phyloP scores from a whole-genome alignment of 1,139 yeast genomes.

The Kodamaea alishanica region DNA sequence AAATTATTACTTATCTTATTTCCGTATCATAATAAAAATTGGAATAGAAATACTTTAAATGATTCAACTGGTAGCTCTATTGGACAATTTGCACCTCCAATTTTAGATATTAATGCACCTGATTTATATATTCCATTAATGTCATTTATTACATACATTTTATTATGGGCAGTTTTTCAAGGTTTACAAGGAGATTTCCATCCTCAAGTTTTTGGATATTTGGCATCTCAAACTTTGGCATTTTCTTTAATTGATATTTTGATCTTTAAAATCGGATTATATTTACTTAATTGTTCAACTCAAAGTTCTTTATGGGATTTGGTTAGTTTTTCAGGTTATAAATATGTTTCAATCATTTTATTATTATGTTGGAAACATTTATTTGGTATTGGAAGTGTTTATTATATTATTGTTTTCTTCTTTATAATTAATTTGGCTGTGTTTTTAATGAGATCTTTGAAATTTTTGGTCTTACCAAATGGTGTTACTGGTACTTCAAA shows the following conservation, averaged over 20 bases:
- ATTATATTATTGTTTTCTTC: conserved; percentile 42
- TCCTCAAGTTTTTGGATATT: conserved; percentile 86
- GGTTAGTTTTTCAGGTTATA: conserved; percentile 89
- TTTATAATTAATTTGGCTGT: conserved; percentile 55
- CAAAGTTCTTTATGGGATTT: conserved; percentile 71
- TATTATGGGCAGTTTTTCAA: conserved; percentile 79
- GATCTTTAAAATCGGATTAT: conserved; percentile 44
- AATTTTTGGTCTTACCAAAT: conserved; percentile 64
- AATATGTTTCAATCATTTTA: conserved; percentile 74
- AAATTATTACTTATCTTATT: conserved; percentile 73
- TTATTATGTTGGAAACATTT: conserved; percentile 49
- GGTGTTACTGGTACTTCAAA: conserved; percentile 44
- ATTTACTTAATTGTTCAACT: conserved; percentile 47
- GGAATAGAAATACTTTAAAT: conserved; percentile 59
- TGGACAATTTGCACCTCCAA: conserved; percentile 59
- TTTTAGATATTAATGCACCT: conserved; percentile 88
- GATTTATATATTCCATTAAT: conserved; percentile 93
- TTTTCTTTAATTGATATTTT: conserved; percentile 67
- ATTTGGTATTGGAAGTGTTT: conserved; percentile 32
- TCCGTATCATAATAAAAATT: conserved; percentile 82
- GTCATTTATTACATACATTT: conserved; percentile 86
- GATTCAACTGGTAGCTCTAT: conserved; percentile 24
- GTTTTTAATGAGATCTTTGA: conserved; percentile 78
- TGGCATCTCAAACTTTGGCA: conserved; percentile 88
- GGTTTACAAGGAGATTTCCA: conserved; percentile 91